Base-by-base conservation (phyloP, 768 basidiomycete genomes). In the Termitomyces sp. region DNA sequence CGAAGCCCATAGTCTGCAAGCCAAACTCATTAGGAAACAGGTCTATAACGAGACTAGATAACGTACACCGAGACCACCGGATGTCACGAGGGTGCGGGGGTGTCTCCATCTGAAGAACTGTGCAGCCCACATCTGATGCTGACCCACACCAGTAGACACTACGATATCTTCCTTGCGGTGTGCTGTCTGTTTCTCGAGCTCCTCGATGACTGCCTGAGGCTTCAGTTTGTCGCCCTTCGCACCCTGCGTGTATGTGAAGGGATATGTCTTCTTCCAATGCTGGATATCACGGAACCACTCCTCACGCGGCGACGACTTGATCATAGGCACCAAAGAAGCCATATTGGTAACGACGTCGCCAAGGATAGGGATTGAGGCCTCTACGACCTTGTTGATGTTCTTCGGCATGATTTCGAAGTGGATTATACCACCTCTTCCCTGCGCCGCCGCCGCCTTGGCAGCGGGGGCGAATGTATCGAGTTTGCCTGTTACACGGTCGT, bases 81-180 rank as follows among this genome's bases (percentile, higher is more conserved):
- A 94, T 13, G 94, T 93, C 51, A 96, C 85, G 88, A 98, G 81
- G 43, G 91, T 80, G 39, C 86, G 80, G 0, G 97, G 97, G 46
- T 88, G 74, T 57, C 74, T 89, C 95, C 95, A 99, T 55, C 95
- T 79, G 73, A 84, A 98, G 68, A 88, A 79, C 70, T 99, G 97
- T 39, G 91, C 92, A 2, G 96, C 96, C 94, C 94, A 98, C 97
- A 98, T 98, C 73, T 99, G 96, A 74, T 98, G 97, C 69, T 99
- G 97, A 7, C 97, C 97, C 20, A 99, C 97, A 62, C 97, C 97
- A 15, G 97, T 99, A 11, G 92, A 72, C 50, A 99, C 73, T 65
- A 99, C 73, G 36, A 97, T 81, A 22, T 98, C 85, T 54, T 91
- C 88, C 75, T 98, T 96, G 70, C 76, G 82, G 56, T 88, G 78